Evolutionary conservation across 768 basidiomycete species (phyloP), one percentile per base, ranked within the genome.

Genomic region (Coprinopsis cinerea): DNA sequence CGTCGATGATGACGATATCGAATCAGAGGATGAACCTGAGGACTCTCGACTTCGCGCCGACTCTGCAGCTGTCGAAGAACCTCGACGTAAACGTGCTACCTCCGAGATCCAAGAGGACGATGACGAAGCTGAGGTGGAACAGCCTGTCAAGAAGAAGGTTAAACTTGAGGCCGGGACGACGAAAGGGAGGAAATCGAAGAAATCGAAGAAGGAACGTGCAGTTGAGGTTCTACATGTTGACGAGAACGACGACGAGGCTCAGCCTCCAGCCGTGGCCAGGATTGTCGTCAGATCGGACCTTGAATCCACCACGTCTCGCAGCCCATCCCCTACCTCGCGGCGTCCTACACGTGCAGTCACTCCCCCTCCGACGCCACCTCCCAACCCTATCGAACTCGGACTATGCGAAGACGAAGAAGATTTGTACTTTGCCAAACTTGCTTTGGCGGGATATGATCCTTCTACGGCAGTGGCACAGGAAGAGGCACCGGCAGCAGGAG

Each of bases 381-480:
- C 74, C 13, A 78, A 87, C 61, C 76, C 75, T 1, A 62, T 83
- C 27, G 67, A 66, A 2, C 66, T 72, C 25, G 86, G 78, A 2
- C 57, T 90, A 11, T 86, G 86, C 55, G 76, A 83, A 30, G 93
- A 95, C 61, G 92, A 94, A 56, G 93, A 96, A 63, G 93, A 96
- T 61, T 63, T 88, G 14, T 95, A 86, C 66, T 92, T 83, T 64
- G 74, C 82, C 47, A 82, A 78, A 53, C 73, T 85, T 32, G 81
- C 74, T 2, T 63, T 88, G 23, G 69, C 76, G 7, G 71, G 76
- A 17, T 57, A 53, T 49, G 61, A 66, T 46, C 57, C 64, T 18
- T 55, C 61, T 7, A 52, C 51, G 1, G 52, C 55, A 23, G 60
- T 60, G 23, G 48, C 22, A 13, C 48, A 14, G 28, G 50, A 60